These are phyloP conservation scores for Glycyrrhiza uralensis DNA, from an alignment of 306 rosid genomes.

Conservation along the genomic window DNA sequence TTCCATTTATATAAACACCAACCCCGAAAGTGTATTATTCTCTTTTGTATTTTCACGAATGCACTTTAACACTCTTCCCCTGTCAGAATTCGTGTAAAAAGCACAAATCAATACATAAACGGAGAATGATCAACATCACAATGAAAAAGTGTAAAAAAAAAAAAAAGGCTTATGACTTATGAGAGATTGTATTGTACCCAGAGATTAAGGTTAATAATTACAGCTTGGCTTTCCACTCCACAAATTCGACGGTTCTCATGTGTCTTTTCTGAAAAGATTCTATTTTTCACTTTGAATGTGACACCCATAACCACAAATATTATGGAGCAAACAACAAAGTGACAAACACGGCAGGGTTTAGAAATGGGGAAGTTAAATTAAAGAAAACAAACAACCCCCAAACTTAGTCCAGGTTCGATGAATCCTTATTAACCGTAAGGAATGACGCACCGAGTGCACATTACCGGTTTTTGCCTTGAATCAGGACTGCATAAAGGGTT, in stretches of 20 bases:
- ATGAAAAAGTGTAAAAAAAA: not conserved
- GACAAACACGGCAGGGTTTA: not conserved
- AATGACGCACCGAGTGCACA: not conserved
- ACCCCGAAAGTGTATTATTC: conserved; percentile 7
- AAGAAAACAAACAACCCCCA: not conserved
- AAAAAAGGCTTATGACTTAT: no score
- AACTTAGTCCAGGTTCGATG: conserved; percentile 46
- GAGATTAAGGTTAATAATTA: not conserved
- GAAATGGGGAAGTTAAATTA: not conserved
- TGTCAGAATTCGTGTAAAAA: conserved; percentile 2
- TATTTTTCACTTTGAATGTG: conserved; percentile 11
- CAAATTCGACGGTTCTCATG: conserved; percentile 49
- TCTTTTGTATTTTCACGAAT: conserved; percentile 1
- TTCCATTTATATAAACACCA: conserved; percentile 23
- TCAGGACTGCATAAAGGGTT: not conserved
- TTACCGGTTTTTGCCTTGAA: no score
- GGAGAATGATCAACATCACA: not conserved
- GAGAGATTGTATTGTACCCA: no score
- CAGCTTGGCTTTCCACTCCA: conserved; percentile 38
- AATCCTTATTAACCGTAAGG: not conserved
- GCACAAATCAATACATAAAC: not conserved
- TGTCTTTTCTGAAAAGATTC: conserved; percentile 28
- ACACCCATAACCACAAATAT: conserved; percentile 13
- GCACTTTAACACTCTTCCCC: conserved; percentile 30
- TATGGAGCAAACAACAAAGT: not conserved